phyloP scores from a whole-genome alignment of 169 alveolate genomes.

The Blepharisma undulans region DNA sequence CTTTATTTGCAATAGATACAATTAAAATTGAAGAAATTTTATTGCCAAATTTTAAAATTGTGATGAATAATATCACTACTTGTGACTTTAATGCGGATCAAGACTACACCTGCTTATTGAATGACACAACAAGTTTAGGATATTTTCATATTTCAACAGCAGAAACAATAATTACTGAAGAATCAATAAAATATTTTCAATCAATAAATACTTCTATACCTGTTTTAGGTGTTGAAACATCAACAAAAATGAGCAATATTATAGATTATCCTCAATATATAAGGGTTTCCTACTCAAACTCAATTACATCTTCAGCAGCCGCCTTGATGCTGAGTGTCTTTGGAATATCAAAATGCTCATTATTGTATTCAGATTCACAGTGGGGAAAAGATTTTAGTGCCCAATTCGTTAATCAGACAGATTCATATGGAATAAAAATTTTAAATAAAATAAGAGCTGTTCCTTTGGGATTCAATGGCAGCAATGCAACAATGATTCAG shows the following conservation, averaged over 20 bases:
- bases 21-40: neutral
- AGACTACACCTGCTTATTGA: neutral
- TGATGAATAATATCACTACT: neutral
- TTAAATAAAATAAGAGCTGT: neutral
- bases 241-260: neutral
- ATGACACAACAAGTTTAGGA: neutral
- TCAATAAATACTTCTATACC: neutral
- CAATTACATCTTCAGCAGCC: neutral
- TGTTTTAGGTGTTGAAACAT: neutral
- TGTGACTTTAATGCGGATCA: neutral
- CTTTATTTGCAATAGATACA: neutral
- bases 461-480: neutral
- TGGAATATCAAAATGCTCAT: neutral
- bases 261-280: neutral
- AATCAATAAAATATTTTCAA: neutral
- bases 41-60: neutral
- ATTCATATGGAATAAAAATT: neutral
- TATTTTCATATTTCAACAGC: neutral
- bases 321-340: neutral
- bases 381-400: neutral
- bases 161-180: neutral
- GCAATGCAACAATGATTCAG: neutral
- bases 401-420: neutral
- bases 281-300: neutral
- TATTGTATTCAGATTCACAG: neutral